Evolutionary conservation across 306 rosid genomes (phyloP).

Genomic region (Corylus americana): DNA sequence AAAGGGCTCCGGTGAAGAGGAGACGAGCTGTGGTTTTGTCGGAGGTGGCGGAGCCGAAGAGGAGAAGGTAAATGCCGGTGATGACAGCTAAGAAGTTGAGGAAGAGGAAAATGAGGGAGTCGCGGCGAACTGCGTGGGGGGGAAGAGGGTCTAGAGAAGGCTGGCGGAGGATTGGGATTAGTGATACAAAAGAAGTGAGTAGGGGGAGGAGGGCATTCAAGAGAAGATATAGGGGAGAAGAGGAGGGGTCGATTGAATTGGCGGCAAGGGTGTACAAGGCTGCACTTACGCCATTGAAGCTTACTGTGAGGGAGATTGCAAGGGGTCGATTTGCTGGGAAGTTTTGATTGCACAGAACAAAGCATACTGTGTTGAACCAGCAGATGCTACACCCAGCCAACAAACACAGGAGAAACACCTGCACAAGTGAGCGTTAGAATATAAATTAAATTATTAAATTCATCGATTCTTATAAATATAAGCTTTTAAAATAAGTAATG

Average conservation of each 20-base stretch:
- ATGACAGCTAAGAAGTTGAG: conserved; percentile 70
- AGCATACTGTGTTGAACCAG: conserved; percentile 98
- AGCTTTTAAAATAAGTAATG: too few relatives aligned
- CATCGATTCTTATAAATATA: too few relatives aligned
- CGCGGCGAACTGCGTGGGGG: conserved; percentile 55
- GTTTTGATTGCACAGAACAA: conserved; percentile 84
- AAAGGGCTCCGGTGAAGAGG: conserved; percentile 65
- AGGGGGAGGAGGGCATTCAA: conserved; percentile 79
- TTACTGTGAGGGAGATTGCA: conserved; percentile 85
- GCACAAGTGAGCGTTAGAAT: conserved; percentile 4
- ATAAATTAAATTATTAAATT: too few relatives aligned
- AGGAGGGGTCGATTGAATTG: conserved; percentile 66
- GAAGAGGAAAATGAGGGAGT: conserved; percentile 70
- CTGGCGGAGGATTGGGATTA: conserved; percentile 76
- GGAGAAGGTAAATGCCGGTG: conserved; percentile 80
- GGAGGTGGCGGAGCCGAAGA: conserved; percentile 55
- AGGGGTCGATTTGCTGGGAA: conserved; percentile 79
- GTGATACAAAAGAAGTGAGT: conserved; percentile 58
- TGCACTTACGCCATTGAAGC: conserved; percentile 96
- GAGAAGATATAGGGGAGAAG: conserved; percentile 54
- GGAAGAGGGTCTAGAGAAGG: conserved; percentile 69
- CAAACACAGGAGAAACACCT: conserved; percentile 80
- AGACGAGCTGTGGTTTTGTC: conserved; percentile 43
- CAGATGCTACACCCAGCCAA: conserved; percentile 92
- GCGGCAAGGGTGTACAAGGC: conserved; percentile 90